Conservation (phyloP, 2,329 filamentous ascomycete species). For the Cladobotryum mycophilum region DNA sequence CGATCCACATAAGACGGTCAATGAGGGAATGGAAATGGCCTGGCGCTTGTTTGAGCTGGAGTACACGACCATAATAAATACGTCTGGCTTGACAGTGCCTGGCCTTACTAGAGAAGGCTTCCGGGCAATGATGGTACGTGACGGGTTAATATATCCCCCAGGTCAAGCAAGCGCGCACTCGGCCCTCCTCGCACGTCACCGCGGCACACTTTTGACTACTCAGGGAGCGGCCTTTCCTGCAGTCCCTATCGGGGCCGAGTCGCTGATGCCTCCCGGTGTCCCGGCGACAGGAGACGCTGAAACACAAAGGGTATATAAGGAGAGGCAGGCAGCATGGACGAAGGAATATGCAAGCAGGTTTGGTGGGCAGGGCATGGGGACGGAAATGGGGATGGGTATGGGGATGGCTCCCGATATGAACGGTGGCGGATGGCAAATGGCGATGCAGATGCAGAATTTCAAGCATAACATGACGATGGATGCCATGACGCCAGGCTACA, state of each 20-base stretch:
- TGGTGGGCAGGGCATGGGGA: not conserved
- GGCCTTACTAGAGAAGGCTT: not conserved
- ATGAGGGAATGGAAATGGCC: not conserved
- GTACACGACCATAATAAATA: not conserved
- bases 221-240: not conserved
- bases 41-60: not conserved
- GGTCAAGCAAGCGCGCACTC: not conserved
- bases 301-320: not conserved
- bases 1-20: not conserved
- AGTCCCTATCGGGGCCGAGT: not conserved
- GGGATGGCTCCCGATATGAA: not conserved
- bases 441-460: not conserved
- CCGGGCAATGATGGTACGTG: not conserved
- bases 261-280: not conserved
- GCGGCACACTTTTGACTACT: not conserved
- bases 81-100: not conserved
- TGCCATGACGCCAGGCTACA: not conserved
- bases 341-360: not conserved
- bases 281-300: not conserved
- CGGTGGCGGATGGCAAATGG: not conserved
- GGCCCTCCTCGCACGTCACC: not conserved
- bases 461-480: not conserved
- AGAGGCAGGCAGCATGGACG: not conserved
- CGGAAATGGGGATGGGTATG: too few relatives aligned
- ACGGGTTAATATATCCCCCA: not conserved